Conservation (phyloP, 177 flowering plant species). For the Tripterygium wilfordii region DNA sequence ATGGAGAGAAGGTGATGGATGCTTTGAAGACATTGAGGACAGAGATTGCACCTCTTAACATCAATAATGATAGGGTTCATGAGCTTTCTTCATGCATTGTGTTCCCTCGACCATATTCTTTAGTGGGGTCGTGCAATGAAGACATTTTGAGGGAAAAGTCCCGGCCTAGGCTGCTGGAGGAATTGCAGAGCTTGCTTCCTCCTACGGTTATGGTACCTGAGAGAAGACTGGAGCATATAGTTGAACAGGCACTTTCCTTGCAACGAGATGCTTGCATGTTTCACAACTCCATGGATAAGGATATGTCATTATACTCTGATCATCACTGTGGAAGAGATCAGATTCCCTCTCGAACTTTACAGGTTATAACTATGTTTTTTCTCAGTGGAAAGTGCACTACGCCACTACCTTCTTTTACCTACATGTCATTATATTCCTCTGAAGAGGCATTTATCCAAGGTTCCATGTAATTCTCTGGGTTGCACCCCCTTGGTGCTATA, state of each 20-base stretch:
- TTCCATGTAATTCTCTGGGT: too few relatives aligned
- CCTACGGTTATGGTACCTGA: slow-evolving; percentile 69
- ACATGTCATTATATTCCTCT: too few relatives aligned
- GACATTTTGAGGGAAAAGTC: slow-evolving; percentile 25
- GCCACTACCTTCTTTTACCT: too few relatives aligned
- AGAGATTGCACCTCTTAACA: slow-evolving; percentile 64
- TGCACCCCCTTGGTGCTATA: too few relatives aligned
- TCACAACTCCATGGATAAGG: slow-evolving; percentile 63
- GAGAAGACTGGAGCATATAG: slow-evolving; percentile 65
- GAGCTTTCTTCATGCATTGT: slow-evolving; percentile 63
- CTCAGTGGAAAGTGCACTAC: neutral
- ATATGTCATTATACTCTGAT: slow-evolving; percentile 67
- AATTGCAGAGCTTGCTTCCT: slow-evolving; percentile 70
- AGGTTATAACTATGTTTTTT: slow-evolving; percentile 35
- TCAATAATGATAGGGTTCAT: slow-evolving; percentile 40
- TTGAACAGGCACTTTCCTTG: slow-evolving; percentile 71
- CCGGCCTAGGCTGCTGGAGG: slow-evolving; percentile 46
- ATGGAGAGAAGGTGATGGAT: slow-evolving; percentile 47
- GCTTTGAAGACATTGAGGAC: slow-evolving; percentile 69
- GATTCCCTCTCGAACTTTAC: slow-evolving; percentile 68
- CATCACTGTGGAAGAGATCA: slow-evolving; percentile 74
- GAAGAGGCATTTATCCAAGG: too few relatives aligned
- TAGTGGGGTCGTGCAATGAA: slow-evolving; percentile 23
- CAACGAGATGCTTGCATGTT: slow-evolving; percentile 65
- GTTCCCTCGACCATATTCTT: slow-evolving; percentile 26